Conservation (phyloP, 805 yeast genomes). For the Lipomyces chichibuensis region DNA sequence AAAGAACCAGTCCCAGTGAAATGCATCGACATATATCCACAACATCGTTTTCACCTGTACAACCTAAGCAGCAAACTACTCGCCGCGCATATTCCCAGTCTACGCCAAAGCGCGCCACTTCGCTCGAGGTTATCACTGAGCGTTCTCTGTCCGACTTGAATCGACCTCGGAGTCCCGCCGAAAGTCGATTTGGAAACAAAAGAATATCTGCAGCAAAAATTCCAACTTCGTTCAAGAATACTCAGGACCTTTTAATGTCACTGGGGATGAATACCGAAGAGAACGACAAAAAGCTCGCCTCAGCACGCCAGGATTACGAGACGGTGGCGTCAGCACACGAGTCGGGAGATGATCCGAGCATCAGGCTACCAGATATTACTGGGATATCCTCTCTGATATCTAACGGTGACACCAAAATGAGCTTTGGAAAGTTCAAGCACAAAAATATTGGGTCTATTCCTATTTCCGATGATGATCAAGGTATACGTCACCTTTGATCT, state of each 20-base stretch:
- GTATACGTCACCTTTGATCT: neutral
- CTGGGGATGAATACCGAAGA: slow-evolving; percentile 17
- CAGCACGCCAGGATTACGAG: neutral
- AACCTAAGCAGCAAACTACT: slow-evolving; percentile 1
- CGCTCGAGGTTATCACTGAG: slow-evolving; percentile 14
- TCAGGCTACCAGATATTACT: slow-evolving; percentile 32
- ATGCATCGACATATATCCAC: neutral
- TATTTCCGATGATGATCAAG: slow-evolving; percentile 33
- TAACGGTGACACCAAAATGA: slow-evolving; percentile 10
- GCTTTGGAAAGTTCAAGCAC: slow-evolving; percentile 12
- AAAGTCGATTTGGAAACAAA: slow-evolving; percentile 9
- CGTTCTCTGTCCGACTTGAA: slow-evolving; percentile 19
- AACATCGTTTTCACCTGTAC: neutral
- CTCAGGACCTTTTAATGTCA: slow-evolving; percentile 24
- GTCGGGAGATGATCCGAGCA: neutral
- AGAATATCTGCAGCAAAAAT: neutral
- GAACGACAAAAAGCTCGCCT: neutral
- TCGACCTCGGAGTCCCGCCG: slow-evolving; percentile 15
- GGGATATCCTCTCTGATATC: slow-evolving; percentile 31
- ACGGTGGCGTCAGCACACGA: neutral
- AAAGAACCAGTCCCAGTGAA: slow-evolving; percentile 7
- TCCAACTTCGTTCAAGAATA: slow-evolving; percentile 24
- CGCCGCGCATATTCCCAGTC: neutral
- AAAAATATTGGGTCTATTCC: slow-evolving; percentile 28
- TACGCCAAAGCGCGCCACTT: slow-evolving; percentile 1